phyloP scores from a whole-genome alignment of 2,329 filamentous ascomycete genomes.

The Botrytis galanthina region DNA sequence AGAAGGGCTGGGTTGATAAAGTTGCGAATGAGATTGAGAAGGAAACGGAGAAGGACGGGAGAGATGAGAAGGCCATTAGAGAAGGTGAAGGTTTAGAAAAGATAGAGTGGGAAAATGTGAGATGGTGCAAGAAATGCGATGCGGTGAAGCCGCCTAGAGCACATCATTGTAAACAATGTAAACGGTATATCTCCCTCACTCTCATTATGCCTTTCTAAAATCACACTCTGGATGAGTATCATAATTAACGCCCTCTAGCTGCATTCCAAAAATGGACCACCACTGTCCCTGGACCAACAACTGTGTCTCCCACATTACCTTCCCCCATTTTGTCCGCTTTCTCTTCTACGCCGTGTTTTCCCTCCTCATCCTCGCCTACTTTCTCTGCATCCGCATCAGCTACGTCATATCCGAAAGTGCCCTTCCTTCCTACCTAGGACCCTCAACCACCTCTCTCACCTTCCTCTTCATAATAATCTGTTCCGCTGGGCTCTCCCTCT shows the following conservation, averaged over 20 bases:
- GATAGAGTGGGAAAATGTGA: constrained; percentile 31
- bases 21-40: constrained; percentile 10
- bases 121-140: constrained; percentile 76
- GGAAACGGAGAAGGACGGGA: background rate
- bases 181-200: constrained; percentile 45
- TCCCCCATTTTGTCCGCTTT: constrained; percentile 81
- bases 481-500: constrained; percentile 56
- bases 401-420: constrained; percentile 63
- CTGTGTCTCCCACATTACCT: constrained; percentile 78
- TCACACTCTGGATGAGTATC: no score
- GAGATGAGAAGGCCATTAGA: constrained; percentile 31
- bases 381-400: constrained; percentile 58
- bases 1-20: constrained; percentile 42
- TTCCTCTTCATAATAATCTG: constrained; percentile 60
- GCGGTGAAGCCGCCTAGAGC: constrained; percentile 72
- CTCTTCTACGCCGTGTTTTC: constrained; percentile 65
- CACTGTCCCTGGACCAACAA: constrained; percentile 85
- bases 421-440: constrained; percentile 73
- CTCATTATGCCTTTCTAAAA: background rate
- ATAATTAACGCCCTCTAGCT: constrained; percentile 42
- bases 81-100: constrained; percentile 21
- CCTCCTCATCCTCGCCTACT: constrained; percentile 55
- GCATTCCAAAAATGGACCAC: constrained; percentile 80
- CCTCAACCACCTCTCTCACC: constrained; percentile 56
- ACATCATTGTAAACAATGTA: constrained; percentile 78